Percentiles rank a stretch among this genome's conserved stretches.
These are phyloP conservation scores for Abortiporus biennis DNA, from an alignment of 1,284 basidiomycete species.

Conservation along the genomic window DNA sequence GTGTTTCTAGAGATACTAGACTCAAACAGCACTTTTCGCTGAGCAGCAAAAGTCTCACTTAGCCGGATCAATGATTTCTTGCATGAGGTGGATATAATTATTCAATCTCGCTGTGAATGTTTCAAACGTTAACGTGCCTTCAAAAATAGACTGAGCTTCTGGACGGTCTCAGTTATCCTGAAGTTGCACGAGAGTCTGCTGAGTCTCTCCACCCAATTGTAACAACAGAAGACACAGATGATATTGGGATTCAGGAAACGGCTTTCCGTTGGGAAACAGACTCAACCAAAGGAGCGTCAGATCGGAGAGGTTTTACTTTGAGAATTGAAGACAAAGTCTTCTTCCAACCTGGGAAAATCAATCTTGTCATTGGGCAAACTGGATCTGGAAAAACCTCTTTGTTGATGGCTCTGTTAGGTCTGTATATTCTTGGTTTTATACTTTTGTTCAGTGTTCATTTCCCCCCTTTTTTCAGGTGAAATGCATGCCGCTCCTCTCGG, in stretches of 20 bases:
- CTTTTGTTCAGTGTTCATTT: constrained; percentile 12
- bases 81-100: constrained; percentile 29
- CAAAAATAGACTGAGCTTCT: constrained; percentile 33
- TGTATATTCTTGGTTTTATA: constrained; percentile 7
- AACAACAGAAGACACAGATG: constrained; percentile 14
- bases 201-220: constrained; percentile 16
- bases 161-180: constrained; percentile 5
- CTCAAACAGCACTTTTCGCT: constrained; percentile 11
- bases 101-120: constrained; percentile 18
- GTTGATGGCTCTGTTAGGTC: constrained; percentile 49
- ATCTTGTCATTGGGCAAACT: constrained; percentile 58
- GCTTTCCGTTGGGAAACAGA: constrained; percentile 32
- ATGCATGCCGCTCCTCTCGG: constrained; percentile 46
- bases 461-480: constrained; percentile 32
- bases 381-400: constrained; percentile 45
- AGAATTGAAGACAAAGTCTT: constrained; percentile 43
- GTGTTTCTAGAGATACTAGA: background rate
- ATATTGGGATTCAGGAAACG: constrained; percentile 34
- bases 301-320: constrained; percentile 38
- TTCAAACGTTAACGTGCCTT: too few relatives aligned
- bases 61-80: constrained; percentile 44
- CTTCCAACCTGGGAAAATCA: constrained; percentile 52
- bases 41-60: constrained; percentile 41
- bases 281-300: constrained; percentile 21
- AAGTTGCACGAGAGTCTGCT: constrained; percentile 15